These are phyloP conservation scores for Lasiosphaeria hispida DNA, from an alignment of 495 filamentous ascomycete genomes.

Conservation along the genomic window DNA sequence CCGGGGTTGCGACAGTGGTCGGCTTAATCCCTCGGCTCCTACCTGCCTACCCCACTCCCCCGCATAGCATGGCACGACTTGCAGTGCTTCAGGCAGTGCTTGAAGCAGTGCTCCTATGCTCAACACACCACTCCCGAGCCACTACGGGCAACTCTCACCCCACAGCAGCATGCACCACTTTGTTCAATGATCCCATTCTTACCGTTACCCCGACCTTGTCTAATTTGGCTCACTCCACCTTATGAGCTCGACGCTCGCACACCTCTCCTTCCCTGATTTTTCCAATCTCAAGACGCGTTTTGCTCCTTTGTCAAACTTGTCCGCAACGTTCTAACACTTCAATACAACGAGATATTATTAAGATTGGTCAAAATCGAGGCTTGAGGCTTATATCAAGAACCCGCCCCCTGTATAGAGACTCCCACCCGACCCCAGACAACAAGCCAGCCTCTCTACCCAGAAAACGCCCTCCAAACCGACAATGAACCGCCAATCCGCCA, in stretches of 20 bases:
- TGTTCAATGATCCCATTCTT: conserved; percentile 8
- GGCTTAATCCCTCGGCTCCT: too few relatives aligned
- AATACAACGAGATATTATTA: not conserved
- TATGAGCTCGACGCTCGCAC: not conserved
- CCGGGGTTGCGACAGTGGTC: too few relatives aligned
- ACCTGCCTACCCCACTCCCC: too few relatives aligned
- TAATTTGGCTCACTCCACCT: not conserved
- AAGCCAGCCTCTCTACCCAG: not conserved
- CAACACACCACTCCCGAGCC: conserved; percentile 1
- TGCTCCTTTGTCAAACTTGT: too few relatives aligned
- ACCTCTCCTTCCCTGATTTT: not conserved
- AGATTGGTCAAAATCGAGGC: not conserved
- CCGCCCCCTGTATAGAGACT: not conserved
- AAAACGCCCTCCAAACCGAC: not conserved
- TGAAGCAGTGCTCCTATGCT: not conserved
- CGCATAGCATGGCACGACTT: too few relatives aligned
- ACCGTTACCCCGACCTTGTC: conserved; percentile 2
- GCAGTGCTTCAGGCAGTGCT: too few relatives aligned
- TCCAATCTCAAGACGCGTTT: too few relatives aligned
- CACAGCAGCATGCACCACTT: conserved; percentile 4
- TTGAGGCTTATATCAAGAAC: not conserved
- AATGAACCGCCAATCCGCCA: conserved; percentile 23
- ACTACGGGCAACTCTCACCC: conserved; percentile 6
- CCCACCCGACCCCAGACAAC: not conserved
- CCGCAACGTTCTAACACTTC: too few relatives aligned